phyloP scores from a whole-genome alignment of 2,329 filamentous ascomycete genomes.

The Botrytis aclada region DNA sequence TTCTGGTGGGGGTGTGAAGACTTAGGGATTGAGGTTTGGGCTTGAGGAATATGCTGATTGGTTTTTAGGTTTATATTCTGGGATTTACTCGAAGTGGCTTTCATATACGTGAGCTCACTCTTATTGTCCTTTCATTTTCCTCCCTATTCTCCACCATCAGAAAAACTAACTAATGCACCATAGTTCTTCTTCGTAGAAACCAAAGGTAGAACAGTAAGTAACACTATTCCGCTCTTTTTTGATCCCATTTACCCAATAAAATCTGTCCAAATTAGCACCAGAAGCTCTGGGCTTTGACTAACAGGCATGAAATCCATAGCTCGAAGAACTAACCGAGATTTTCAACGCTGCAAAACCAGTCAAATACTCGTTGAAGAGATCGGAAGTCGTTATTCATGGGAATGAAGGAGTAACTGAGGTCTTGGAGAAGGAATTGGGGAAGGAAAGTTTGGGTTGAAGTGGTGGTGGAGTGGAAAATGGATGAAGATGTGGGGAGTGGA shows the following conservation, averaged over 20 bases:
- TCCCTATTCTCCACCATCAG: not conserved
- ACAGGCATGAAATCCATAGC: not conserved
- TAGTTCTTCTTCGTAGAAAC: slow-evolving; percentile 20
- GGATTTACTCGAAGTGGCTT: slow-evolving; percentile 13
- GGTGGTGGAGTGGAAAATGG: accelerated
- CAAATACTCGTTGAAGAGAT: slow-evolving; percentile 8
- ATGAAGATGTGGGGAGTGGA: not conserved
- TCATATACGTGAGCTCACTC: not conserved
- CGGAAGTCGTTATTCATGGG: not conserved
- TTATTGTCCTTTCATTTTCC: not conserved
- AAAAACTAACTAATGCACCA: not conserved
- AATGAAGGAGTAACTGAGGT: slow-evolving; percentile 6
- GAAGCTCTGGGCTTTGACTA: not conserved
- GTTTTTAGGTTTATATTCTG: slow-evolving; percentile 2
- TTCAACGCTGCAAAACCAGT: slow-evolving; percentile 16
- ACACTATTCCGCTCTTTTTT: accelerated
- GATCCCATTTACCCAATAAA: not conserved
- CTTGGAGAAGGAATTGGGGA: not conserved
- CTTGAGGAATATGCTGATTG: not conserved
- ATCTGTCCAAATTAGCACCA: too few species aligned
- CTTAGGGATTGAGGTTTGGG: not conserved
- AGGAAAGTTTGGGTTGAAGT: not conserved
- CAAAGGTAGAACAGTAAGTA: slow-evolving; percentile 3
- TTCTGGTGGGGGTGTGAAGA: not conserved
- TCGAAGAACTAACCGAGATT: slow-evolving; percentile 15